Base-by-base conservation (phyloP, 257 asterid species). In the Voacanga thouarsii region DNA sequence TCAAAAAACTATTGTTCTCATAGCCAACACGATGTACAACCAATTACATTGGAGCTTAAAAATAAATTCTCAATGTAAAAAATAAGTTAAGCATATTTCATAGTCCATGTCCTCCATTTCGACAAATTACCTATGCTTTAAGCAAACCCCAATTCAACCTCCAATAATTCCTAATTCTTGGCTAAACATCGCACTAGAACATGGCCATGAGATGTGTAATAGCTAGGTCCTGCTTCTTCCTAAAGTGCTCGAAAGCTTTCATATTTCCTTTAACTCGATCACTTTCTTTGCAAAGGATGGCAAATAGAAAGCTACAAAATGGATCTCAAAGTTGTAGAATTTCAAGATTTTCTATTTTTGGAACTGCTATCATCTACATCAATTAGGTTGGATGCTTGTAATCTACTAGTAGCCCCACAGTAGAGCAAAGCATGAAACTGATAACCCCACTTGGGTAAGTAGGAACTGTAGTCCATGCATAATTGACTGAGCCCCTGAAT, bases 391-490 rank as follows among this genome's bases (percentile, higher is more conserved):
- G 97, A 51, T 89, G 79, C 91, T 89, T 91, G 81, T 91, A 93
- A 79, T 91, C 91, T 33, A 91, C 97, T 11, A 82, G 19, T 16
- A 94, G 94, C 37, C 96, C 97, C 85, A 88, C 97, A 6, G 97
- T 93, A 3, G 97, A 84, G 71, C 97, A 91, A 47, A 93, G 91
- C 97, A 93, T 91, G 89, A 93, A 93, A 47, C 97, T 97, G n/a
- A 92, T 92, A 45, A 92, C 96, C 15, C 97, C 97, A 77, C 97
- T 96, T 43, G 98, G 98, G 83, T 96, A 96, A 26, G 99, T 96
- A 37, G 99, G 99, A 72, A 96, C 99, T 0, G 98, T 90, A 49
- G 99, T 96, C 99, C 99, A 96, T 37, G 99, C 99, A 65, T 96
- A 96, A 77, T 92, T 90, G 79, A 93, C 98, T 8, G 98, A 92